Base-by-base conservation (phyloP, 176 grass and related monocot species). In the Elymus sibiricus region DNA sequence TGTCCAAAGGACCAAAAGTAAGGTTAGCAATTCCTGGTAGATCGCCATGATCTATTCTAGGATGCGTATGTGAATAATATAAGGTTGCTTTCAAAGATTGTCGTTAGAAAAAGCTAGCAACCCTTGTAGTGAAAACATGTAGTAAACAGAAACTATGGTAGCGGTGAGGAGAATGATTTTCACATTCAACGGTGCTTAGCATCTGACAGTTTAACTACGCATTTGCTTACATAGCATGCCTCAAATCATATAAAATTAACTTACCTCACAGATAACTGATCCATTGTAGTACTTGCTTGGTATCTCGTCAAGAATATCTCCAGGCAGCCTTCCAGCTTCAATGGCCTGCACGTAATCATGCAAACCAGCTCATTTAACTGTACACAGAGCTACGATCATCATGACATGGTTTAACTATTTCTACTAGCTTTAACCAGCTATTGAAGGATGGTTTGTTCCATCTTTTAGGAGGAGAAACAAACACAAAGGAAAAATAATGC, bases 261-360 rank as follows among this genome's bases (percentile, higher is more conserved):
- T 75, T 22, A 94, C 97, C 97, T 99, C 97, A 74, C 92, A 96
- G 35, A 96, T 81, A 84, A 96, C 72, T 46, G 97, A 90, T 25
- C 94, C 97, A 78, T 93, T 82, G 53, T 91, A 88, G 82, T 92
- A 99, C 67, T 99, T 99, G 94, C 92, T 88, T 76, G 97, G 97
- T 91, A 99, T 91, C 74, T 94, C 97, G 84, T 94, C 97, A 67
- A 96, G 90, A 79, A 94, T 64, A 86, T 99, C 92, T 42, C 92
- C 92, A 87, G 97, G 97, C 80, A 99, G 74, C 87, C 89, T 89
- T 21, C 94, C 97, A 88, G 92, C 82, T 88, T 99, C 97, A 80
- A 99, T 96, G 79, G 97, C 92, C 94, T 95, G 82, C 38, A 87
- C 61, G 59, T 80, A 67, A 79, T 28, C 13, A 86, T 8, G 28